Evolutionary conservation across 2,329 filamentous ascomycete genomes (phyloP).

Genomic region (Colletotrichum kahawae): DNA sequence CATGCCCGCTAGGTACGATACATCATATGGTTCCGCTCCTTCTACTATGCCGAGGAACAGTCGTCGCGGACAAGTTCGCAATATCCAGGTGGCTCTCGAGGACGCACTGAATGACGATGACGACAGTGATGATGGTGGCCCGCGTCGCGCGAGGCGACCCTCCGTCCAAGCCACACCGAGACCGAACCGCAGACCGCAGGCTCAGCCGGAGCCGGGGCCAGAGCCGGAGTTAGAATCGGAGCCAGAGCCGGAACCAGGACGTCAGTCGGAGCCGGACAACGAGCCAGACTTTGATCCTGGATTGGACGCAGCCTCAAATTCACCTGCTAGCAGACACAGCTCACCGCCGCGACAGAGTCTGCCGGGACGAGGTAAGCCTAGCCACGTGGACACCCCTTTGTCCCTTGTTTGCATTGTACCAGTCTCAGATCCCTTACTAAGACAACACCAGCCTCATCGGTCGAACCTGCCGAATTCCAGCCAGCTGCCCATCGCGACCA

Average conservation of each 20-base stretch:
- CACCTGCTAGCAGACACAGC: background rate
- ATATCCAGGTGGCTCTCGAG: slow-evolving; percentile 23
- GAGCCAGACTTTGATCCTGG: background rate
- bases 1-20: slow-evolving; percentile 24
- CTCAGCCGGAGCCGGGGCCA: background rate
- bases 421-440: slow-evolving; percentile 11
- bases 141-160: background rate
- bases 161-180: background rate
- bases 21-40: slow-evolving; percentile 28
- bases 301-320: background rate
- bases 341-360: background rate
- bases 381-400: background rate
- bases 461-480: background rate
- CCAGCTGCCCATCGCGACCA: background rate
- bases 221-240: background rate
- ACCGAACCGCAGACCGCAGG: background rate
- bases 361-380: background rate
- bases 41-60: slow-evolving; percentile 23
- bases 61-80: slow-evolving; percentile 23
- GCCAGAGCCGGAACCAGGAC: background rate
- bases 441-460: background rate
- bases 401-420: background rate
- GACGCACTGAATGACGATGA: slow-evolving; percentile 18
- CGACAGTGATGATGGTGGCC: background rate
- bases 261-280: background rate